These are phyloP conservation scores for Fusarium proliferatum DNA, from an alignment of 2,329 filamentous ascomycete genomes.

Conservation along the genomic window DNA sequence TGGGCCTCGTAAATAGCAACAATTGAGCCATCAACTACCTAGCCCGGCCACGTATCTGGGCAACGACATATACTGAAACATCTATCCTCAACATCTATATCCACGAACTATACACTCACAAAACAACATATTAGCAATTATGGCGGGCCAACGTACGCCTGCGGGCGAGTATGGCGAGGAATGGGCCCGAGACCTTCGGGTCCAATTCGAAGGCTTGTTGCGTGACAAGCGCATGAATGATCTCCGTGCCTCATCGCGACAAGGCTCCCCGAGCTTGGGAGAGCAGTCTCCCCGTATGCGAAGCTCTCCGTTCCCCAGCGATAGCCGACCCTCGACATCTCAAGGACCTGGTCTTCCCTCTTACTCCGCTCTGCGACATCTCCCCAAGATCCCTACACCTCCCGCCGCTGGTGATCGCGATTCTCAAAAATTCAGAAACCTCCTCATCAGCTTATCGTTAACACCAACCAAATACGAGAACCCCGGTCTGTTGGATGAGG, in stretches of 20 bases:
- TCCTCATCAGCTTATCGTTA: conserved; percentile 85
- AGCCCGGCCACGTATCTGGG: conserved; percentile 19
- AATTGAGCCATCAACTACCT: conserved; percentile 24
- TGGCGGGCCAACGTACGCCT: conserved; percentile 54
- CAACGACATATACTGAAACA: conserved; percentile 20
- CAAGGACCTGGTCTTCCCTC: conserved; percentile 57
- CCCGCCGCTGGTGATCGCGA: conserved; percentile 73
- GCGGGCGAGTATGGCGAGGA: conserved; percentile 70
- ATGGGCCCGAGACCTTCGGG: conserved; percentile 81
- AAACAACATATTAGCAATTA: conserved; percentile 37
- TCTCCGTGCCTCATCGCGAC: conserved; percentile 65
- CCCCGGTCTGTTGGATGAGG: conserved; percentile 92
- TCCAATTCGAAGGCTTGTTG: conserved; percentile 88
- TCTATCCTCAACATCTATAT: conserved; percentile 5
- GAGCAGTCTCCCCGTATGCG: conserved; percentile 64
- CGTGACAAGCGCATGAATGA: conserved; percentile 89
- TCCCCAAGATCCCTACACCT: conserved; percentile 73
- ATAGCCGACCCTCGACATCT: conserved; percentile 60
- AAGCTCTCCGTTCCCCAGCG: conserved; percentile 52
- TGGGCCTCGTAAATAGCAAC: conserved; percentile 33
- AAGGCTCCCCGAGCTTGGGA: conserved; percentile 65
- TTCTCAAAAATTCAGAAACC: conserved; percentile 81
- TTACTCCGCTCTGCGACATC: conserved; percentile 61
- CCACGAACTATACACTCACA: background rate
- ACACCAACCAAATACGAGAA: conserved; percentile 97